These are phyloP conservation scores for Solanum lycopersicoides DNA, from an alignment of 257 asterid genomes.

Conservation along the genomic window DNA sequence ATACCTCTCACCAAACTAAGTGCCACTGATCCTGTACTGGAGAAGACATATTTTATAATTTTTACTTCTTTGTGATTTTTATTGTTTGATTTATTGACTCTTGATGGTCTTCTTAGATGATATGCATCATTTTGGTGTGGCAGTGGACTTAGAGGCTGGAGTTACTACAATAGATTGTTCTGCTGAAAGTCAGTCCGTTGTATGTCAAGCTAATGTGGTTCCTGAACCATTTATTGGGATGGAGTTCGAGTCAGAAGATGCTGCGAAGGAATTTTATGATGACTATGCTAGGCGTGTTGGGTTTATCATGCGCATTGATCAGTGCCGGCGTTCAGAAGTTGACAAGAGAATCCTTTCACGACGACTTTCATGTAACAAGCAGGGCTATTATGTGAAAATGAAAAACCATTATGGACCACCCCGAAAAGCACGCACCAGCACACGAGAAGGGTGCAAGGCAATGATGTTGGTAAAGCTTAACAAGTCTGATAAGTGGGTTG, in stretches of 20 bases:
- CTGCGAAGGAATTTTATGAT: slow-evolving; percentile 35
- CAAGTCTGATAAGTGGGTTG: slow-evolving; percentile 29
- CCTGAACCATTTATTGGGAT: slow-evolving; percentile 34
- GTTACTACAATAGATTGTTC: background rate
- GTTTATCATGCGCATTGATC: slow-evolving; percentile 39
- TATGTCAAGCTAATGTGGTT: slow-evolving; percentile 6
- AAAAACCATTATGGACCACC: slow-evolving; percentile 20
- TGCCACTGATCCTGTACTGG: background rate
- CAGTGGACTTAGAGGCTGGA: slow-evolving; percentile 7
- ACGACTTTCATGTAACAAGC: slow-evolving; percentile 39
- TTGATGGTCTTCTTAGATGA: background rate
- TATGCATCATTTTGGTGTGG: background rate
- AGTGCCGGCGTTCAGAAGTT: slow-evolving; percentile 38
- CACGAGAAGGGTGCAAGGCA: slow-evolving; percentile 52
- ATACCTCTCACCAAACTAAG: too few relatives aligned
- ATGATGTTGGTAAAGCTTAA: slow-evolving; percentile 38
- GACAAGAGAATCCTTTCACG: slow-evolving; percentile 41
- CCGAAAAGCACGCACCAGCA: slow-evolving; percentile 29
- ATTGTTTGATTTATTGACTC: too few relatives aligned
- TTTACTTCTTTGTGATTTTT: too few relatives aligned
- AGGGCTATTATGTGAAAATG: slow-evolving; percentile 34
- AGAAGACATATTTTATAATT: background rate
- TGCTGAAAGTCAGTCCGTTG: background rate
- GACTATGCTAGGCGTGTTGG: slow-evolving; percentile 35
- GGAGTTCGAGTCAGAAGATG: slow-evolving; percentile 42